Evolutionary conservation across 495 filamentous ascomycete genomes (phyloP).

Genomic region (Penicillium angulare): DNA sequence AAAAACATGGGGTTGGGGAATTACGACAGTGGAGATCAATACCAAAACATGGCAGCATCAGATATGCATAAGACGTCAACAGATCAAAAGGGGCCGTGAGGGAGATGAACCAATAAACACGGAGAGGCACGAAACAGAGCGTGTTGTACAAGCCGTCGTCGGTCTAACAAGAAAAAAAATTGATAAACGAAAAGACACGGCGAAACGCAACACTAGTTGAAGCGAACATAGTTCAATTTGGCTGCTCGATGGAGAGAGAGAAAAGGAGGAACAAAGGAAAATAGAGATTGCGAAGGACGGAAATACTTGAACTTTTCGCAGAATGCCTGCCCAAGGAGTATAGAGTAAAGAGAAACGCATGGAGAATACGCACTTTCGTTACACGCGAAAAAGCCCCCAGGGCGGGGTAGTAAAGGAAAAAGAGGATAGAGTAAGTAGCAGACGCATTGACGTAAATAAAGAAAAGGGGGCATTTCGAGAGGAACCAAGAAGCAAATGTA

Average conservation of each 20-base stretch:
- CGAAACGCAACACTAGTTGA: slow-evolving; percentile 35
- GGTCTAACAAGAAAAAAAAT: slow-evolving; percentile 26
- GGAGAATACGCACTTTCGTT: slow-evolving; percentile 37
- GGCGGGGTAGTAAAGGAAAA: slow-evolving; percentile 21
- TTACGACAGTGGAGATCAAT: background rate
- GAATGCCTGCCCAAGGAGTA: slow-evolving; percentile 50
- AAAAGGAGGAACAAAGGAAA: slow-evolving; percentile 33
- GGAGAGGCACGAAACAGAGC: slow-evolving; percentile 22
- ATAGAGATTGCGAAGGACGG: slow-evolving; percentile 33
- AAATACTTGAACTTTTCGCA: slow-evolving; percentile 49
- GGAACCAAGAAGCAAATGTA: slow-evolving; percentile 6
- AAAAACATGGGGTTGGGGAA: background rate
- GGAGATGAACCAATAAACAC: slow-evolving; percentile 20
- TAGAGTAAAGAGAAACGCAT: slow-evolving; percentile 37
- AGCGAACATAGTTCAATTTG: slow-evolving; percentile 46
- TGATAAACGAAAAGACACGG: slow-evolving; percentile 19
- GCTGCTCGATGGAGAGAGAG: slow-evolving; percentile 39
- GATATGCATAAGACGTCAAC: slow-evolving; percentile 15
- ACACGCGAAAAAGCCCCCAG: slow-evolving; percentile 38
- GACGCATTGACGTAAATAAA: slow-evolving; percentile 14
- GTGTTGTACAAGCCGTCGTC: slow-evolving; percentile 28
- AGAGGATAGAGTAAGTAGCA: no score
- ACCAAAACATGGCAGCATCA: slow-evolving; percentile 9
- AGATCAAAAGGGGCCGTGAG: slow-evolving; percentile 2
- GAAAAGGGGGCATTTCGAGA: slow-evolving; percentile 9